These are phyloP conservation scores for Globisporangium yorkense DNA, from an alignment of 352 stramenopile genomes.

Conservation along the genomic window DNA sequence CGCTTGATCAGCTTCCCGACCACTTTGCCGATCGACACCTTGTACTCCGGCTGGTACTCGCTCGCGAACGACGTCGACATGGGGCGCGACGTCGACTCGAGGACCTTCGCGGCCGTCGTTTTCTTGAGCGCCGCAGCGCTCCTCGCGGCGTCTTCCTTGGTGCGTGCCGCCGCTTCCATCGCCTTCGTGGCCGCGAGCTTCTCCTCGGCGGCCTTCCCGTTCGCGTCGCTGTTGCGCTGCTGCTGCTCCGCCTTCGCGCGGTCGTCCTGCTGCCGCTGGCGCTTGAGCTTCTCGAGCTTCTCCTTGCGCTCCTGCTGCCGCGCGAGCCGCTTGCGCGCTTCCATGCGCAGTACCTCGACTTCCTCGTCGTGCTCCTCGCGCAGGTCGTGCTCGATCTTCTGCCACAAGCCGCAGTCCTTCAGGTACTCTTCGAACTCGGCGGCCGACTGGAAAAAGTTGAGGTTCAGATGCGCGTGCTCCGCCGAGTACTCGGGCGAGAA, in stretches of 20 bases:
- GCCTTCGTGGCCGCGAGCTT: background rate
- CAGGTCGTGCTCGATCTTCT: constrained; percentile 47
- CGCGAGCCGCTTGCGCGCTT: constrained; percentile 19
- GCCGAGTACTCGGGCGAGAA: constrained; percentile 63
- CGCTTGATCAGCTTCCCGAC: constrained; percentile 42
- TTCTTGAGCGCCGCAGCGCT: background rate
- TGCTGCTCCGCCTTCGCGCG: background rate
- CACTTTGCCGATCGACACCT: constrained; percentile 55
- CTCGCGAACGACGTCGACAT: constrained; percentile 4
- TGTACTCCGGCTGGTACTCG: constrained; percentile 14
- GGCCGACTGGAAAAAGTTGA: constrained; percentile 64
- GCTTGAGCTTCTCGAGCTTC: constrained; percentile 11
- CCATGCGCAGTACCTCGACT: constrained; percentile 46
- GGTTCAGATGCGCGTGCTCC: constrained; percentile 37
- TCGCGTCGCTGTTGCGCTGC: background rate
- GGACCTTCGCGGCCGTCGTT: background rate
- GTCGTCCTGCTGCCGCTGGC: constrained; percentile 16
- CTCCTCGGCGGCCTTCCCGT: constrained; percentile 13
- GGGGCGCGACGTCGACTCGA: background rate
- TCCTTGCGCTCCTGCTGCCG: constrained; percentile 13
- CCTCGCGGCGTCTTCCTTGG: background rate
- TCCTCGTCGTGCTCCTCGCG: constrained; percentile 40
- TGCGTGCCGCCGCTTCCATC: background rate
- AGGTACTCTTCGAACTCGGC: constrained; percentile 55
- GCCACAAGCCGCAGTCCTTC: constrained; percentile 51